These are phyloP conservation scores for Talaromyces ruber DNA, from an alignment of 495 filamentous ascomycete genomes.

Conservation along the genomic window DNA sequence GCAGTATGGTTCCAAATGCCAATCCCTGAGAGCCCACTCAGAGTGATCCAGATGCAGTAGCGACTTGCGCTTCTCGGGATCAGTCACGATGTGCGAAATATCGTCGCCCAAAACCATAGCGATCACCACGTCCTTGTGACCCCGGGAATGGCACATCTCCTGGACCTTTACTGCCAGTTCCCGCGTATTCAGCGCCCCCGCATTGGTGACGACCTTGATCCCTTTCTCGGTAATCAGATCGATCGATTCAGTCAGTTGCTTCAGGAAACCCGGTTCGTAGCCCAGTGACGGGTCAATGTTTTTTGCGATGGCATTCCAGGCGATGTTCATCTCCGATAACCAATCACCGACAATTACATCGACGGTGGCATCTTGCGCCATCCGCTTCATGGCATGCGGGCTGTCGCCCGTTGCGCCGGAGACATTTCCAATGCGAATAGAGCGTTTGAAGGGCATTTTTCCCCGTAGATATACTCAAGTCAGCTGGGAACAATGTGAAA, in stretches of 20 bases:
- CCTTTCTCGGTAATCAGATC: constrained; percentile 15
- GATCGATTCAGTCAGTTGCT: constrained; percentile 9
- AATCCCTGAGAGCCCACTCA: constrained; percentile 6
- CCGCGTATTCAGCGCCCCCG: constrained; percentile 19
- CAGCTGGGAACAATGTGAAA: too few species aligned
- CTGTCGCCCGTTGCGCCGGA: constrained; percentile 15
- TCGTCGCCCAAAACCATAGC: constrained; percentile 11
- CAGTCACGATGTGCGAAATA: constrained; percentile 7
- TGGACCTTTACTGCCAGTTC: constrained; percentile 14
- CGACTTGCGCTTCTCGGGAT: not conserved
- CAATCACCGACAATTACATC: constrained; percentile 20
- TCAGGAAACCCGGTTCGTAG: constrained; percentile 15
- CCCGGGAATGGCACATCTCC: constrained; percentile 3
- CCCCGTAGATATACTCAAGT: not conserved
- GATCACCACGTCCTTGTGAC: constrained; percentile 1
- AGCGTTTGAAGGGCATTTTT: not conserved
- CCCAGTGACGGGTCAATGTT: constrained; percentile 8
- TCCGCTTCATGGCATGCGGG: constrained; percentile 10
- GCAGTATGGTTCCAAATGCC: constrained; percentile 9
- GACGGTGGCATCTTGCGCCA: constrained; percentile 13
- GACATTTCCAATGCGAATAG: constrained; percentile 13
- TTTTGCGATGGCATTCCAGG: constrained; percentile 14
- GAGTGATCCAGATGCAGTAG: constrained; percentile 9
- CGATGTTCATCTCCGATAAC: constrained; percentile 22
- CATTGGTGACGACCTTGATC: constrained; percentile 25